These are phyloP conservation scores for Apiotrichum brassicae DNA, from an alignment of 1,284 basidiomycete genomes.

Conservation along the genomic window DNA sequence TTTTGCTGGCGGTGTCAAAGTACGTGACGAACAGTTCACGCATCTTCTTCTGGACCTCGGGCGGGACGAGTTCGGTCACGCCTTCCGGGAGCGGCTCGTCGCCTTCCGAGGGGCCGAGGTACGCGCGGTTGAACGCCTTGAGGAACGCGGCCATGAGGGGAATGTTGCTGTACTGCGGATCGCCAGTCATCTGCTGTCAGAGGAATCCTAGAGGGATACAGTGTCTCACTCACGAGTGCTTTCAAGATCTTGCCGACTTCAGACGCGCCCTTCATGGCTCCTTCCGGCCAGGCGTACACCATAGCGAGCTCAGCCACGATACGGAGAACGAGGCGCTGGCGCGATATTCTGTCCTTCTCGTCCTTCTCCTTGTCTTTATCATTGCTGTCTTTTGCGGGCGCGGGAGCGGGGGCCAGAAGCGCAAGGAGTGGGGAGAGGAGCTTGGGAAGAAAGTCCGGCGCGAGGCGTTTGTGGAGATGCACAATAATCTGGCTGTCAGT, in stretches of 20 bases:
- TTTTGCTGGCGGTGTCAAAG: slow-evolving; percentile 84
- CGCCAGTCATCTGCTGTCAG: slow-evolving; percentile 65
- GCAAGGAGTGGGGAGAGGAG: slow-evolving; percentile 61
- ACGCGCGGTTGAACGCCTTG: slow-evolving; percentile 73
- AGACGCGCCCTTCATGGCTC: slow-evolving; percentile 58
- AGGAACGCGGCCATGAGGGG: slow-evolving; percentile 77
- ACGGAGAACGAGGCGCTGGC: slow-evolving; percentile 78
- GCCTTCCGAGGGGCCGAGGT: slow-evolving; percentile 53
- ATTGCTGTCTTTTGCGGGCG: slow-evolving; percentile 35
- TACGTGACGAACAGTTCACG: slow-evolving; percentile 89
- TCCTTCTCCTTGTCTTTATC: slow-evolving; percentile 82
- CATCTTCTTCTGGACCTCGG: slow-evolving; percentile 78
- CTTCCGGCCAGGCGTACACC: slow-evolving; percentile 60
- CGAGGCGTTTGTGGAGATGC: slow-evolving; percentile 78
- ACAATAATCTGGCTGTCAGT: slow-evolving; percentile 64
- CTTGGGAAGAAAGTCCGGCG: slow-evolving; percentile 67
- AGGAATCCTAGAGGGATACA: too few relatives aligned
- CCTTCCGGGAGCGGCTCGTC: slow-evolving; percentile 47
- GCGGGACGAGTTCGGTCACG: slow-evolving; percentile 66
- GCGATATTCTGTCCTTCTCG: slow-evolving; percentile 67
- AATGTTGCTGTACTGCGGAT: slow-evolving; percentile 74
- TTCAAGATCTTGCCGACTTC: slow-evolving; percentile 64
- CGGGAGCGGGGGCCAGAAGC: slow-evolving; percentile 56
- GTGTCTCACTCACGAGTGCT: slow-evolving; percentile 63
- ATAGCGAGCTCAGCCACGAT: slow-evolving; percentile 85